Evolutionary conservation across 345 rosid genomes (phyloP).

Genomic region (Ricinus communis): DNA sequence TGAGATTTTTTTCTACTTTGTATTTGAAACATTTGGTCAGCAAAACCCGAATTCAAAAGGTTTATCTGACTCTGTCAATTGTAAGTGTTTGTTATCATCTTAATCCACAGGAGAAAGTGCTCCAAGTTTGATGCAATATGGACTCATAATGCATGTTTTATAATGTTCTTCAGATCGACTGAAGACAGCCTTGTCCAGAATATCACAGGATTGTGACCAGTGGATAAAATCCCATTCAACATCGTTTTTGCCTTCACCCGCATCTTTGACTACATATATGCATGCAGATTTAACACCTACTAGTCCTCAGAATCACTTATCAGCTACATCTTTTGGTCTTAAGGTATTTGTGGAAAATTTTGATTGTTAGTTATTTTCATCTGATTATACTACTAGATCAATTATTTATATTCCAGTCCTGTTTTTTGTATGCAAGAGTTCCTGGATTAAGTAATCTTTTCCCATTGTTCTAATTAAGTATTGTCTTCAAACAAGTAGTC

Average conservation of each 20-base stretch:
- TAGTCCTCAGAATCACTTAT: slow-evolving; percentile 46
- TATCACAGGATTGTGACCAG: slow-evolving; percentile 91
- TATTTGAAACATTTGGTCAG: slow-evolving; percentile 77
- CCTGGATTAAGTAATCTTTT: slow-evolving; percentile 7
- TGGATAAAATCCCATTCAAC: slow-evolving; percentile 71
- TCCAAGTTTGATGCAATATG: slow-evolving; percentile 2
- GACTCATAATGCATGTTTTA: slow-evolving; percentile 12
- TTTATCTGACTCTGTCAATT: slow-evolving; percentile 47
- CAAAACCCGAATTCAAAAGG: slow-evolving; percentile 54
- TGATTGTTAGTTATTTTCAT: neutral
- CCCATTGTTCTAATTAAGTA: neutral
- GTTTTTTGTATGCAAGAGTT: neutral
- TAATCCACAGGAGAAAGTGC: neutral
- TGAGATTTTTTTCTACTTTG: slow-evolving; percentile 71
- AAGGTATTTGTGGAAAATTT: slow-evolving; percentile 53
- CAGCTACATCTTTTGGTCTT: slow-evolving; percentile 66
- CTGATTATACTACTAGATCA: neutral
- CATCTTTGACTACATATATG: slow-evolving; percentile 43
- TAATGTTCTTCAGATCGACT: slow-evolving; percentile 62
- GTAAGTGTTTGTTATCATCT: slow-evolving; percentile 51
- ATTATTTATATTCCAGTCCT: neutral
- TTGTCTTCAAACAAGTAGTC: neutral
- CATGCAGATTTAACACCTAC: slow-evolving; percentile 66
- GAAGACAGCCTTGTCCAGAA: slow-evolving; percentile 73
- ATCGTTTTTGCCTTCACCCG: slow-evolving; percentile 48